These are phyloP conservation scores for Podaxis carcinomalis DNA, from an alignment of 768 basidiomycete species.

Conservation along the genomic window DNA sequence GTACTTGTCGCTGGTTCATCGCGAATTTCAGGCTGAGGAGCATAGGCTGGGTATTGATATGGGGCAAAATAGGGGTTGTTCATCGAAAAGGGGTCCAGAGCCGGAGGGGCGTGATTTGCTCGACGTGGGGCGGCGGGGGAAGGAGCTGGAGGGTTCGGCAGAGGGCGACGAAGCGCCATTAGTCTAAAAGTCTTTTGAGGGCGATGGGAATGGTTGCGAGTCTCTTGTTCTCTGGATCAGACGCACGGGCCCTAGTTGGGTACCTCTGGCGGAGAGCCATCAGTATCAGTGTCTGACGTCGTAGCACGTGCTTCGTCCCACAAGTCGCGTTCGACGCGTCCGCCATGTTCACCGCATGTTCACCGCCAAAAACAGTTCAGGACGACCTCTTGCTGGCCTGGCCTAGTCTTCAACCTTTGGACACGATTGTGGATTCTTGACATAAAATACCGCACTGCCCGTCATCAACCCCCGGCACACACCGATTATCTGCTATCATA, in stretches of 20 bases:
- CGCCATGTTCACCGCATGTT: no score
- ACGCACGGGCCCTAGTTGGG: constrained; percentile 5
- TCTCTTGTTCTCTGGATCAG: background rate
- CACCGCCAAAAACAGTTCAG: background rate
- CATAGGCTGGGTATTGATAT: constrained; percentile 37
- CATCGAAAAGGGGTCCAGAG: constrained; percentile 23
- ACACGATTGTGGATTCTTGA: background rate
- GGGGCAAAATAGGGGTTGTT: constrained; percentile 34
- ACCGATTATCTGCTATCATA: constrained; percentile 2
- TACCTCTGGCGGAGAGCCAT: constrained; percentile 4
- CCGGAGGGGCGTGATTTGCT: constrained; percentile 7
- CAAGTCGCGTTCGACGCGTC: background rate
- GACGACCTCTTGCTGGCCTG: background rate
- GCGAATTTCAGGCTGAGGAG: constrained; percentile 31
- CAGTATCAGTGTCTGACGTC: background rate
- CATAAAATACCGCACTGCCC: constrained; percentile 3
- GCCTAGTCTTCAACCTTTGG: background rate
- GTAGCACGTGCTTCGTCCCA: constrained; percentile 12
- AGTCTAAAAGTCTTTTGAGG: no score
- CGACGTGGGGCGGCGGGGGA: constrained; percentile 4
- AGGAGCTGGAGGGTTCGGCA: constrained; percentile 4
- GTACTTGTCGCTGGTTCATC: constrained; percentile 40
- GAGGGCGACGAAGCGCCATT: constrained; percentile 8
- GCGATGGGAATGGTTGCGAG: background rate
- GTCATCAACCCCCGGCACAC: background rate